A percentile compares a stretch with the other conserved stretches of the same genome.
Evolutionary conservation across 257 asterid genomes (phyloP).

Genomic region (Plantago elongata): DNA sequence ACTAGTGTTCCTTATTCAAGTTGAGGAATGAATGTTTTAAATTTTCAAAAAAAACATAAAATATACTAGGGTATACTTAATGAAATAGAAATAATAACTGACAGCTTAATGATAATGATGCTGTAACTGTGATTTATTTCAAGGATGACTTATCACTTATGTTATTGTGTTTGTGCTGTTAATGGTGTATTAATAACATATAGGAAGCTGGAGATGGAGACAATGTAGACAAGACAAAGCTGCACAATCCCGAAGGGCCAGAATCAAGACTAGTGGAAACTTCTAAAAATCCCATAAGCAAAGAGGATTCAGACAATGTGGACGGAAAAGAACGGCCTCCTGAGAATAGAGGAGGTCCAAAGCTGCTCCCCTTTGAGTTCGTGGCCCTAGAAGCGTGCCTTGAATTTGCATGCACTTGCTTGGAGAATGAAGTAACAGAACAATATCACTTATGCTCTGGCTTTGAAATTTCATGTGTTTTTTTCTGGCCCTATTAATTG

Average conservation of each 20-base stretch:
- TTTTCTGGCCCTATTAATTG: neutral
- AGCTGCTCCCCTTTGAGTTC: slow-evolving; percentile 83
- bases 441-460: neutral
- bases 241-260: slow-evolving; percentile 48
- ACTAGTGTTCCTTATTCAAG: too few relatives aligned
- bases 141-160: too few relatives aligned
- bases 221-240: slow-evolving; percentile 47
- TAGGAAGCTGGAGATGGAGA: slow-evolving; percentile 59
- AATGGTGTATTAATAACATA: slow-evolving; percentile 4
- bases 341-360: slow-evolving; percentile 47
- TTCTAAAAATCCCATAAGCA: slow-evolving; percentile 24
- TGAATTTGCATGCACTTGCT: slow-evolving; percentile 81
- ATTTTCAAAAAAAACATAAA: too few relatives aligned
- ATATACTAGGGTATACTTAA: too few relatives aligned
- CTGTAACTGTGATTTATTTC: too few relatives aligned
- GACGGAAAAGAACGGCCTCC: slow-evolving; percentile 33
- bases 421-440: slow-evolving; percentile 63
- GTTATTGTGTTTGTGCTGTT: slow-evolving; percentile 9
- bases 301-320: slow-evolving; percentile 31
- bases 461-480: neutral
- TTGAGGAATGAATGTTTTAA: too few relatives aligned
- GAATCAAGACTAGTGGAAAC: slow-evolving; percentile 28
- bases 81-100: too few relatives aligned
- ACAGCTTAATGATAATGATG: too few relatives aligned
- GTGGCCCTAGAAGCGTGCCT: slow-evolving; percentile 89